Percentiles rank a stretch among this genome's conserved stretches.
phyloP scores from a whole-genome alignment of 441 rosid species.

The Melastoma candidum region DNA sequence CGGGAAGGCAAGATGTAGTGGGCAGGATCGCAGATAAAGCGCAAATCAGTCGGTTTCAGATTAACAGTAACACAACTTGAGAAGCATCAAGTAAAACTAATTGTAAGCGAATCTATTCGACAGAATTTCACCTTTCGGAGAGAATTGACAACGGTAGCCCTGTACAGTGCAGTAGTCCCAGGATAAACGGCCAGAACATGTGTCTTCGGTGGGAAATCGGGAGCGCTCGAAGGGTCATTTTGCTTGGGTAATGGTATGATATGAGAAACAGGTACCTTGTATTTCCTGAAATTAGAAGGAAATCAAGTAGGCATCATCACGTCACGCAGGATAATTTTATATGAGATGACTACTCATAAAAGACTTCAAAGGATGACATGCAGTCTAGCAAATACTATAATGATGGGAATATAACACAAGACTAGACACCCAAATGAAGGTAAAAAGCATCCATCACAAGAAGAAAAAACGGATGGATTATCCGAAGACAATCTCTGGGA shows the following conservation, averaged over 20 bases:
- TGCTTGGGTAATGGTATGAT: slow-evolving; percentile 84
- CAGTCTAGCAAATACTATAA: no score
- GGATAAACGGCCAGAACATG: slow-evolving; percentile 97
- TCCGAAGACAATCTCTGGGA: neutral
- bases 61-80: slow-evolving; percentile 1
- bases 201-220: slow-evolving; percentile 53
- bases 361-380: no score
- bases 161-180: slow-evolving; percentile 91
- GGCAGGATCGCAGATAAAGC: slow-evolving; percentile 10
- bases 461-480: slow-evolving; percentile 2
- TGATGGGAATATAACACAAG: no score
- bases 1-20: slow-evolving; percentile 14
- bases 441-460: neutral
- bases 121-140: slow-evolving; percentile 55
- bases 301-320: neutral
- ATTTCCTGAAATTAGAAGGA: slow-evolving; percentile 43
- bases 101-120: slow-evolving; percentile 1
- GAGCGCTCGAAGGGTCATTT: slow-evolving; percentile 47
- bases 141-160: slow-evolving; percentile 75
- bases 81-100: neutral
- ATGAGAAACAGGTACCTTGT: slow-evolving; percentile 70
- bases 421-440: no score
- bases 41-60: slow-evolving; percentile 5
- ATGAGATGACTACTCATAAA: neutral
- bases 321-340: neutral